Evolutionary conservation across 352 stramenopile genomes (phyloP), one percentile per base, ranked within the genome.

Genomic region (Phytophthora tentaculata): DNA sequence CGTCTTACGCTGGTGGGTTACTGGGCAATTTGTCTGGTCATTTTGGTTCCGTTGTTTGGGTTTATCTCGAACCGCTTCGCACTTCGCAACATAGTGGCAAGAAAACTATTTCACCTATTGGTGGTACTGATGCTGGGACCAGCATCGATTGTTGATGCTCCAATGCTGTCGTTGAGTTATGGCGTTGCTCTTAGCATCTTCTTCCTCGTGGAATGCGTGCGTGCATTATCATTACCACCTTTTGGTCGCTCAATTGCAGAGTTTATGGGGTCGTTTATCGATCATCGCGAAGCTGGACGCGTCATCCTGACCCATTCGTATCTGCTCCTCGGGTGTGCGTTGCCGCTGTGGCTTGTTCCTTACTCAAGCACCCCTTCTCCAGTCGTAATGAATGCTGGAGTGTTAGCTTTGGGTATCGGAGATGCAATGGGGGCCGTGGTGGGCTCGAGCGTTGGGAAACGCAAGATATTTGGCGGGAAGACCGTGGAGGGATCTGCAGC

Each of bases 91-190:
- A 95, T 95, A 61, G 73, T 95, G 24, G 81, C 88, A 19, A 71
- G 86, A 50, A 95, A 95, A 66, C 71, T 94, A 4, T 95, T 94
- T 58, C 88, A 95, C 64, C 51, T 85, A n/a, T 81, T 94, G 9
- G 81, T 88, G 10, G 88, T 94, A 12, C 9, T 91, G 22, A 89
- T 95, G 84, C 89, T 95, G 43, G 75, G 90, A 3, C 86, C 88
- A 12, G 84, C 83, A 53, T 91, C 73, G 20, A 77, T 84, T 24
- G 24, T 71, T 9, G 80, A 89, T 16, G 49, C 72, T 3, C 50
- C 83, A 20, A 90, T 94, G 77, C 74, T 95, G 7, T 74, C 74
- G 14, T 70, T 95, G n/a, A 94, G 85, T 52, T 94, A 94, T 59
- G 86, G 85, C 17, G 83, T 94, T 9, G 87, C 87, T 12, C 71